A percentile compares a stretch with the other conserved stretches of the same genome.
Conservation (phyloP, 768 basidiomycete species). For the Lactarius pseudohatsudake region DNA sequence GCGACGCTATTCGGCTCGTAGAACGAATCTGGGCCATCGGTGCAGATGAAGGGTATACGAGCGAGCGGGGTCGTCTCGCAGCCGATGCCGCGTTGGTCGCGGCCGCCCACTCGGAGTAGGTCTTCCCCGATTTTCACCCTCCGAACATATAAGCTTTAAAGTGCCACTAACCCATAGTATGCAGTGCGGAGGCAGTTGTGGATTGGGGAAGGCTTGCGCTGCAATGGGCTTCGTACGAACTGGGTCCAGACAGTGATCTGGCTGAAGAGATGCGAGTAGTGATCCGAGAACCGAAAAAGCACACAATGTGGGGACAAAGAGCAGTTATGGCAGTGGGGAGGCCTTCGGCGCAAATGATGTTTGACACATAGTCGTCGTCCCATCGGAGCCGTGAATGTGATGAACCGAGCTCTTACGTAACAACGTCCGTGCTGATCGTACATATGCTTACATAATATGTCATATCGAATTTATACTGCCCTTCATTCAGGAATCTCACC, state of each 20-base stretch:
- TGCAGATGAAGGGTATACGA: conserved; percentile 64
- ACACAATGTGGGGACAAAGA: conserved; percentile 50
- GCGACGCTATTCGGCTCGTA: conserved; percentile 49
- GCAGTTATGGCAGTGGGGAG: conserved; percentile 25
- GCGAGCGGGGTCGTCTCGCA: conserved; percentile 61
- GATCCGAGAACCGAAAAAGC: conserved; percentile 40
- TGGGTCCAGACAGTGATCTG: conserved; percentile 55
- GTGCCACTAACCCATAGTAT: conserved; percentile 2
- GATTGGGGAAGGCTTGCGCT: conserved; percentile 52
- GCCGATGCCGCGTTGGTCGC: conserved; percentile 61
- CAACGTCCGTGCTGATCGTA: neutral
- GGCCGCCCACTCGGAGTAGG: conserved; percentile 64
- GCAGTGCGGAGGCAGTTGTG: conserved; percentile 46
- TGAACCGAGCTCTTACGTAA: conserved; percentile 17
- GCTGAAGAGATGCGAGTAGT: conserved; percentile 42
- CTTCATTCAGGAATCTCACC: conserved; percentile 15
- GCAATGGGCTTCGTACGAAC: conserved; percentile 56
- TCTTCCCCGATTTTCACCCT: conserved; percentile 18
- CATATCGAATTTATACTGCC: conserved; percentile 14
- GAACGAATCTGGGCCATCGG: conserved; percentile 57
- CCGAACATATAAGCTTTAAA: neutral
- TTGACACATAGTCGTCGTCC: neutral
- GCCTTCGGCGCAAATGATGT: conserved; percentile 18
- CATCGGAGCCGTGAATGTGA: neutral
- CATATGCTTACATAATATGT: neutral